Conservation (phyloP, 2,329 filamentous ascomycete genomes). For the Ceratocystis smalleyi region DNA sequence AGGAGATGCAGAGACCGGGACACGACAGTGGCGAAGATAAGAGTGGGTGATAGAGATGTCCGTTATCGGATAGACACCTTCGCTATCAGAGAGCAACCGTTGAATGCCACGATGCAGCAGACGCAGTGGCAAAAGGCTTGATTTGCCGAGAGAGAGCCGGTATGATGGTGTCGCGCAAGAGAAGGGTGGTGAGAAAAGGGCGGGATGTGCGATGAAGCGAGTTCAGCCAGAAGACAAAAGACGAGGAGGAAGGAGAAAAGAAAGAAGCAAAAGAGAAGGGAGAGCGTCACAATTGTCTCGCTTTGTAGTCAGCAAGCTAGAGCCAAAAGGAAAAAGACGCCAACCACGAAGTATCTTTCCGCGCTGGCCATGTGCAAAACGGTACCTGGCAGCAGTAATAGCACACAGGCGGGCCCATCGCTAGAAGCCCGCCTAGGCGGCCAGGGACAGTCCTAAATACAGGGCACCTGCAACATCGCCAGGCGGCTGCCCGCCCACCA, state of each 20-base stretch:
- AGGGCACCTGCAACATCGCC: no score
- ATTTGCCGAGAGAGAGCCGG: neutral
- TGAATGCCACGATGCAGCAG: neutral
- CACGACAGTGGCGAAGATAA: neutral
- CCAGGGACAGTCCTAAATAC: no score
- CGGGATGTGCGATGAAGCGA: neutral
- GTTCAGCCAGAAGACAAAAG: neutral
- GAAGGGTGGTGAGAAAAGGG: neutral
- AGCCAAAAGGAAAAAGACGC: neutral
- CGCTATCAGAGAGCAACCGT: neutral
- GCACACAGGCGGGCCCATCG: neutral
- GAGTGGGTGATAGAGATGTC: neutral
- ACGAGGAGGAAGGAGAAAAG: neutral
- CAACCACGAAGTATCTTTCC: neutral
- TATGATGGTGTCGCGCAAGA: no score
- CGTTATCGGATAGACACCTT: neutral
- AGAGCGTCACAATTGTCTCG: neutral
- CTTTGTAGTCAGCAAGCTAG: conserved; percentile 2
- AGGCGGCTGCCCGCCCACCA: no score
- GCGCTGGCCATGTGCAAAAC: neutral
- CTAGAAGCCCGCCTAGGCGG: no score
- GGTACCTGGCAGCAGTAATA: neutral
- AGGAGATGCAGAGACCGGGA: neutral
- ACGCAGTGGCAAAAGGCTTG: neutral
- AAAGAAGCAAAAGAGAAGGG: neutral